Evolutionary conservation across 805 yeast genomes (phyloP).

Genomic region (Wickerhamiella domercqiae): DNA sequence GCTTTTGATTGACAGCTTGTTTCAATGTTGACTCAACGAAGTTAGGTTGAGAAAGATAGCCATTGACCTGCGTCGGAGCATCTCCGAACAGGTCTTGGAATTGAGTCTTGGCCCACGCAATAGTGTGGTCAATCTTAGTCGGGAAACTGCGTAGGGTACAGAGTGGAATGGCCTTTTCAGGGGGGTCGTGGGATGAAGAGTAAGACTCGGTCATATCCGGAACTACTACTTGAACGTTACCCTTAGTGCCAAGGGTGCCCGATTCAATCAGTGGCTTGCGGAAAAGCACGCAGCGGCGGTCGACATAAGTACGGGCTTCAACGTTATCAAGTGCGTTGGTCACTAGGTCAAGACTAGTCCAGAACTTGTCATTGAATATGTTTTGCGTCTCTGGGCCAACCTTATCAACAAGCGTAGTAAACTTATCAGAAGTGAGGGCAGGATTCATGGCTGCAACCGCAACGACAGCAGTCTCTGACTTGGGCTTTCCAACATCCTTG

Average conservation of each 20-base stretch:
- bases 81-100: constrained; percentile 87
- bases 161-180: constrained; percentile 92
- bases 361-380: constrained; percentile 69
- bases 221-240: constrained; percentile 91
- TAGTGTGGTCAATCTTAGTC: constrained; percentile 93
- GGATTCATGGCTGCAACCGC: constrained; percentile 84
- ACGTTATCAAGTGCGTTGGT: constrained; percentile 95
- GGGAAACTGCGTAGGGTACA: constrained; percentile 98
- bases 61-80: constrained; percentile 83
- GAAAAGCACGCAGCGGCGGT: constrained; percentile 88
- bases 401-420: constrained; percentile 64
- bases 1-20: constrained; percentile 83
- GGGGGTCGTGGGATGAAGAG: constrained; percentile 95
- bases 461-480: constrained; percentile 76
- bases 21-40: constrained; percentile 83
- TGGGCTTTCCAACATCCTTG: constrained; percentile 80
- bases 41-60: constrained; percentile 80
- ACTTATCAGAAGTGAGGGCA: constrained; percentile 51
- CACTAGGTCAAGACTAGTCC: constrained; percentile 74
- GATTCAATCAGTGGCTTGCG: constrained; percentile 84
- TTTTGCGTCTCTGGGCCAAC: constrained; percentile 89
- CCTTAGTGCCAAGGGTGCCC: constrained; percentile 96
- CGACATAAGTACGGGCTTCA: constrained; percentile 96
- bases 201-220: constrained; percentile 92
- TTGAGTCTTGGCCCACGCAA: constrained; percentile 95